A percentile compares a stretch with the other conserved stretches of the same genome.
phyloP scores from a whole-genome alignment of 2,329 filamentous ascomycete species.

The Colletotrichum destructivum region DNA sequence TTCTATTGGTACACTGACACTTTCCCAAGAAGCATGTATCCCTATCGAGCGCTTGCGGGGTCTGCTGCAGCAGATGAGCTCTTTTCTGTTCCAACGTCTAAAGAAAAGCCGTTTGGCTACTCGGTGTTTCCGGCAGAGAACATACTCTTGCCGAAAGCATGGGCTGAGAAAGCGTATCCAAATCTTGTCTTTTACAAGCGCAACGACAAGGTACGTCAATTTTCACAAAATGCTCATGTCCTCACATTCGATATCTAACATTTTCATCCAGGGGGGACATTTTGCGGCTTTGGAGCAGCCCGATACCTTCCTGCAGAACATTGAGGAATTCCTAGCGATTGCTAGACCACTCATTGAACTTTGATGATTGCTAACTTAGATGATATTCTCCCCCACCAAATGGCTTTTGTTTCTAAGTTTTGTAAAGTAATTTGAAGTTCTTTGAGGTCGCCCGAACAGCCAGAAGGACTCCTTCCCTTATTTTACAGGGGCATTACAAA shows the following conservation, averaged over 20 bases:
- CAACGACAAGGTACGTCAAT: neutral
- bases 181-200: slow-evolving; percentile 35
- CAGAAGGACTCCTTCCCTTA: no score
- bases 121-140: slow-evolving; percentile 61
- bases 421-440: no score
- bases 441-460: no score
- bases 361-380: no score
- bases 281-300: slow-evolving; percentile 35
- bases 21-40: slow-evolving; percentile 62
- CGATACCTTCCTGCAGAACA: neutral
- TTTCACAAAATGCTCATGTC: neutral
- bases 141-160: slow-evolving; percentile 52
- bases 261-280: slow-evolving; percentile 4
- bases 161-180: slow-evolving; percentile 46
- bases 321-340: neutral
- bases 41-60: neutral
- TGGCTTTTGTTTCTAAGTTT: no score
- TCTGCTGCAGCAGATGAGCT: slow-evolving; percentile 11
- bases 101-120: slow-evolving; percentile 61
- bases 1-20: slow-evolving; percentile 70
- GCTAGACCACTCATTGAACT: no score
- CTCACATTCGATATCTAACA: no score
- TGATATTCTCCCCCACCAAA: no score
- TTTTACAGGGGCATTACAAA: no score
- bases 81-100: slow-evolving; percentile 46